A percentile compares a stretch with the other conserved stretches of the same genome.
Conservation (phyloP, 257 asterid genomes). For the Paraleonurus japonicus region DNA sequence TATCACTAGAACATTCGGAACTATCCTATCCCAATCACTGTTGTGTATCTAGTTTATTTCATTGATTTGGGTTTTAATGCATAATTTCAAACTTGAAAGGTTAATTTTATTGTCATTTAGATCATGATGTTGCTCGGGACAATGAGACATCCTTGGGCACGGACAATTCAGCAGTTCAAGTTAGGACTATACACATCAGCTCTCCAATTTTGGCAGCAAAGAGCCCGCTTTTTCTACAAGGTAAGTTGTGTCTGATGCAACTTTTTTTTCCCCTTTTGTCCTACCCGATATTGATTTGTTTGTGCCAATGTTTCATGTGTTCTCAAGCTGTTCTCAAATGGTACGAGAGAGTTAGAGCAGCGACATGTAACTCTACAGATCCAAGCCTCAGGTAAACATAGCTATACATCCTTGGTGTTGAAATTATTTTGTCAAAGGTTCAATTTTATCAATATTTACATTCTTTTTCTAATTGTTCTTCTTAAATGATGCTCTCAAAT, state of each 20-base stretch:
- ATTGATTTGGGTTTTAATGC: slow-evolving; percentile 3
- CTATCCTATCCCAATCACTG: slow-evolving; percentile 2
- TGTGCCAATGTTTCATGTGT: slow-evolving; percentile 18
- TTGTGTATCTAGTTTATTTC: background rate
- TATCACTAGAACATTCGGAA: background rate
- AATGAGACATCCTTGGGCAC: slow-evolving; percentile 38
- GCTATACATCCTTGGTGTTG: slow-evolving; percentile 6
- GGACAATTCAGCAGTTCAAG: slow-evolving; percentile 40
- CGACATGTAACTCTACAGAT: slow-evolving; percentile 58
- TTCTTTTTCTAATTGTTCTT: background rate
- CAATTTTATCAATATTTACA: background rate
- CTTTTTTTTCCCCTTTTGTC: background rate
- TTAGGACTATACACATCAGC: slow-evolving; percentile 69
- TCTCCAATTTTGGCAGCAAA: slow-evolving; percentile 90
- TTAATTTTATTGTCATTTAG: slow-evolving; percentile 32
- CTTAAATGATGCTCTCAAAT: background rate
- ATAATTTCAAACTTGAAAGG: background rate
- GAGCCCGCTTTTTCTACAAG: slow-evolving; percentile 76
- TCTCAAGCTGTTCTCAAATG: slow-evolving; percentile 73
- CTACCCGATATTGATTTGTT: slow-evolving; percentile 15
- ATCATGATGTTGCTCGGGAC: slow-evolving; percentile 36
- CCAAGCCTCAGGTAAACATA: slow-evolving; percentile 63
- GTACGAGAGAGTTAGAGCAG: slow-evolving; percentile 59
- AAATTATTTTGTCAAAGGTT: background rate
- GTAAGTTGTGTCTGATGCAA: slow-evolving; percentile 30